Base-by-base conservation (phyloP, 306 rosid species). In the Styphnolobium japonicum region DNA sequence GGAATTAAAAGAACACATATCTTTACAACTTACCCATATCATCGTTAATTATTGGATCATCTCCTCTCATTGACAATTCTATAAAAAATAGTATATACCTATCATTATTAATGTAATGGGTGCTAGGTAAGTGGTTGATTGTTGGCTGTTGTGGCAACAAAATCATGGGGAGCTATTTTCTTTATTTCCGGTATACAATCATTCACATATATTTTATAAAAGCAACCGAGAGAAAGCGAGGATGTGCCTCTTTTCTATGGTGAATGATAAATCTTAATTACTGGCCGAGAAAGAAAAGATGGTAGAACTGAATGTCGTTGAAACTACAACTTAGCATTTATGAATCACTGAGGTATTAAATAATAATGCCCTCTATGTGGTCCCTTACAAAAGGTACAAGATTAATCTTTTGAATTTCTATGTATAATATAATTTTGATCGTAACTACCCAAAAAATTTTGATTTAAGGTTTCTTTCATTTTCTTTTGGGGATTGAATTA, bases 141-240 rank as follows among this genome's bases (percentile, higher is more conserved):
- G 85, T 48, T 68, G 73, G 77, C 37, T 36, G 77, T 68, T 60
- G 67, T 68, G 78, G 48, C 27, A 48, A 49, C 81, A 69, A 25
- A 22, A 70, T 70, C 82, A 52, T 69, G 65, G 40, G 40, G 77
- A 39, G 27, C 19, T 15, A 76, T 27, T 66, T 78, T 58, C 18
- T 29, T 34, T 19, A 34, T 21, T 57, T 71, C 4, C 33, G 46
- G 36, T 5, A 8, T 31, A 16, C 45, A 71, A 80, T 80, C 18
- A 79, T 60, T 25, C 52, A 29, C 40, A 16, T 23, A 9, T 58
- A 42, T 57, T 39, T 65, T 39, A 45, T 72, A 14, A 29, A 31
- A 8, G 12, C 58, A 71, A 51, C 8, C 61, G 48, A 46, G 40
- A 15, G n/a, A 37, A 56, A 16, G 58, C 18, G 48, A 33, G 10